Base-by-base conservation (phyloP, 352 stramenopile species). In the Achlya hypogyna region DNA sequence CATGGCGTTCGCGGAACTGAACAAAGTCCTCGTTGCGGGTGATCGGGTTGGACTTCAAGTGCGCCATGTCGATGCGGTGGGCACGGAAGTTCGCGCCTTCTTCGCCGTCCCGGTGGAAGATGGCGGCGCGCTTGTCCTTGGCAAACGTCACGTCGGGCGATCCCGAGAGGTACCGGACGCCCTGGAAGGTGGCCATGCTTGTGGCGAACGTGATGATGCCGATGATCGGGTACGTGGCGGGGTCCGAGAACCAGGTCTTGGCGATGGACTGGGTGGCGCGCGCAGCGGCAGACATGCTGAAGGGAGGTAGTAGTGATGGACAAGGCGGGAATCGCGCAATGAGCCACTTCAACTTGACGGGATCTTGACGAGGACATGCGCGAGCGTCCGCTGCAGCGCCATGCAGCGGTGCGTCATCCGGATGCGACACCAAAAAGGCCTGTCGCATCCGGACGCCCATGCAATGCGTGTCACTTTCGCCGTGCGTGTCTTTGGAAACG, bases 161-260 rank as follows among this genome's bases (percentile, higher is more conserved):
- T 5, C 6, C 12, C 9, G 51, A 29, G 14, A 59, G 25, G 51
- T 59, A 59, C 29, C 51, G 23, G 14, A 59, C 51, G 29, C 51
- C 51, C n/a, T 32, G 14, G 29, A 59, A 59, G 5, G 51, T 59
- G 6, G 51, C 51, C 51, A 59, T 38, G 25, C 22, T 23, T n/a
- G 14, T 27, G 22, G 51, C 51, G n/a, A 59, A 32, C 23, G 16
- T 27, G 14, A 59, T 59, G 51, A 59, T 59, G 51, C 51, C 51
- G 34, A 59, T 59, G 51, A 59, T 59, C 12, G 51, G 51, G 29
- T 59, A 59, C 51, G 51, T 59, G 6, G 51, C 51, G n/a, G 51
- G 51, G 51, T 59, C 51, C 22, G 51, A 59, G 51, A 59, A 59
- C 51, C 51, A 59, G 5, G 51, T 59, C 27, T 59, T 29, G 51